These are phyloP conservation scores for Fomitopsis serialis DNA, from an alignment of 768 basidiomycete genomes.

Conservation along the genomic window DNA sequence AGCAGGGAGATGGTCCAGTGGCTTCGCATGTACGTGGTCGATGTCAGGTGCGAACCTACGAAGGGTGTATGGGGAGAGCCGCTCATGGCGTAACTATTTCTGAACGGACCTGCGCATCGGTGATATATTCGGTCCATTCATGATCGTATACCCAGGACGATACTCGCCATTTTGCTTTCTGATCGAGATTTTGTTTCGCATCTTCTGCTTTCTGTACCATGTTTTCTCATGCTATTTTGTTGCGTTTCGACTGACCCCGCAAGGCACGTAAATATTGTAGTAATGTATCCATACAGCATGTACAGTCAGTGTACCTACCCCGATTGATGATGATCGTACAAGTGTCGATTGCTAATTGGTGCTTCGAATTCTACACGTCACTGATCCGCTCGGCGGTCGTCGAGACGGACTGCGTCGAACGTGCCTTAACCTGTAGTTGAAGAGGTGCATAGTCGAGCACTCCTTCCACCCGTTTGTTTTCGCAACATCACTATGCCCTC, in stretches of 20 bases:
- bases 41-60: constrained; percentile 67
- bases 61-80: constrained; percentile 68
- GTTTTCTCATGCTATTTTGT: neutral
- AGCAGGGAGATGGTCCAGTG: constrained; percentile 86
- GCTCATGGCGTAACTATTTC: constrained; percentile 3
- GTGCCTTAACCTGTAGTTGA: too few species aligned
- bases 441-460: too few species aligned
- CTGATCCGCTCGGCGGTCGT: too few species aligned
- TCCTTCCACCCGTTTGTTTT: too few species aligned
- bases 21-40: constrained; percentile 77
- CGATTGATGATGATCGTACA: too few species aligned
- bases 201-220: neutral
- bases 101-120: neutral
- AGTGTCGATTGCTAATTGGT: too few species aligned
- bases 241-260: too few species aligned
- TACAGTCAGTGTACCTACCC: too few species aligned
- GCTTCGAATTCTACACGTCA: too few species aligned
- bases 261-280: constrained; percentile 6
- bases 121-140: neutral
- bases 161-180: neutral
- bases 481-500: neutral
- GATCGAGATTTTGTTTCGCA: neutral
- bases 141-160: neutral
- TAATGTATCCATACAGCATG: constrained; percentile 13
- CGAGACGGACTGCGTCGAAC: too few species aligned